Evolutionary conservation across 1,284 basidiomycete genomes (phyloP).

Genomic region (Bjerkandera adusta): DNA sequence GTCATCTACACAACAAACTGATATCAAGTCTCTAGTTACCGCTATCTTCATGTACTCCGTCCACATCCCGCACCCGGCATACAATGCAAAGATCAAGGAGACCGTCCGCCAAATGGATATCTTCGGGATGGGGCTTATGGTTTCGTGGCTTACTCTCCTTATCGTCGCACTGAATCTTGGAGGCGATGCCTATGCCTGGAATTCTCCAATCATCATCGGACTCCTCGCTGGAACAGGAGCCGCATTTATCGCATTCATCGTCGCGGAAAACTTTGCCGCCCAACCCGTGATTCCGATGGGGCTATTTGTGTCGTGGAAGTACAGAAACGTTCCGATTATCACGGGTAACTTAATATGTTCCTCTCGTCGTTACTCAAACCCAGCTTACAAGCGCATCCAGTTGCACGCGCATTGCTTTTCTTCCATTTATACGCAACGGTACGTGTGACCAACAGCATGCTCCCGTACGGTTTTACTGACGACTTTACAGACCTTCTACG

Average conservation of each 20-base stretch:
- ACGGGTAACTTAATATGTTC: conserved; percentile 20
- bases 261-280: conserved; percentile 27
- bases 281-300: conserved; percentile 29
- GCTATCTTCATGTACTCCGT: conserved; percentile 27
- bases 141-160: conserved; percentile 25
- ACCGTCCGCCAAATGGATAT: conserved; percentile 27
- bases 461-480: neutral
- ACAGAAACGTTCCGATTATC: conserved; percentile 34
- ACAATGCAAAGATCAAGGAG: conserved; percentile 16
- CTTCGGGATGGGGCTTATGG: conserved; percentile 19
- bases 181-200: conserved; percentile 31
- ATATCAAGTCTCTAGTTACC: conserved; percentile 29
- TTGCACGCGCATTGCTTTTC: conserved; percentile 28
- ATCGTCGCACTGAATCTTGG: conserved; percentile 33
- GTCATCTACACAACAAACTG: neutral
- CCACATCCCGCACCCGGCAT: conserved; percentile 18
- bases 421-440: conserved; percentile 33
- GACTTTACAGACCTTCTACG: conserved; percentile 29
- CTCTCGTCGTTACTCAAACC: neutral
- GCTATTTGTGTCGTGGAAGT: conserved; percentile 30
- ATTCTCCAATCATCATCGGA: conserved; percentile 29
- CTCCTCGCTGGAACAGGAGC: conserved; percentile 26
- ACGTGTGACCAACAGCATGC: conserved; percentile 12
- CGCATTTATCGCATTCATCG: conserved; percentile 26
- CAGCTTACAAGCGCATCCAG: conserved; percentile 5